Evolutionary conservation across 768 basidiomycete genomes (phyloP), one percentile per base, ranked within the genome.

Genomic region (Podaxis sp.): DNA sequence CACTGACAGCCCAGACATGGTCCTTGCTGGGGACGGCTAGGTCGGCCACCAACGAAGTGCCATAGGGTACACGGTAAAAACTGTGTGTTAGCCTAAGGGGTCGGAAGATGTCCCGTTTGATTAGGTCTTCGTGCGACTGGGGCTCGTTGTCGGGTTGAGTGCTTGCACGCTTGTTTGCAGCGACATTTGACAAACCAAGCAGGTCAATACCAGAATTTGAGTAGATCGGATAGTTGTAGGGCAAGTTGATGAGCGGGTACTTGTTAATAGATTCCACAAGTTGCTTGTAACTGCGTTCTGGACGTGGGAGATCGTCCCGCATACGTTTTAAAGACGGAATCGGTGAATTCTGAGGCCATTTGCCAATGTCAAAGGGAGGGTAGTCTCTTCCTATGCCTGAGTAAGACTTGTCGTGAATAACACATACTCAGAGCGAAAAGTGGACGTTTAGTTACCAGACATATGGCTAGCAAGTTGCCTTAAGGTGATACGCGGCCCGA

Each of bases 161-260:
- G n/a, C 63, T 65, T 0, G 78, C 76, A 40, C 78, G 75, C 15
- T 77, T 77, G 65, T 85, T 83, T 81, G 83, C 66, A 73, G 79
- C 58, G 77, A 87, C 38, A 87, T 87, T 64, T 82, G 82, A 59
- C 38, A 92, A 78, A 50, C 89, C 85, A 50, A 95, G 78, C 54
- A 94, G 78, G 70, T 90, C 87, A 60, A 93, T 90, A 0, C 92
- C 93, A 0, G 87, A 85, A 17, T 86, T 80, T 15, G 91, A 93
- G 72, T 96, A 96, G 12, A 95, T 78, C 2, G 87, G 82, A 64
- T 77, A 82, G 3, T 72, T 71, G 65, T 78, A 81, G 2, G 82
- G 84, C 1, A 77, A 69, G 20, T 78, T 73, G 20, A 78, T 70
- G 28, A 82, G 77, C 1, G 75, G 80, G 61, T 69, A 77, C 12